A percentile compares a stretch with the other conserved stretches of the same genome.
Evolutionary conservation across 2,329 filamentous ascomycete species (phyloP).

Genomic region (Ophiostoma quercus): DNA sequence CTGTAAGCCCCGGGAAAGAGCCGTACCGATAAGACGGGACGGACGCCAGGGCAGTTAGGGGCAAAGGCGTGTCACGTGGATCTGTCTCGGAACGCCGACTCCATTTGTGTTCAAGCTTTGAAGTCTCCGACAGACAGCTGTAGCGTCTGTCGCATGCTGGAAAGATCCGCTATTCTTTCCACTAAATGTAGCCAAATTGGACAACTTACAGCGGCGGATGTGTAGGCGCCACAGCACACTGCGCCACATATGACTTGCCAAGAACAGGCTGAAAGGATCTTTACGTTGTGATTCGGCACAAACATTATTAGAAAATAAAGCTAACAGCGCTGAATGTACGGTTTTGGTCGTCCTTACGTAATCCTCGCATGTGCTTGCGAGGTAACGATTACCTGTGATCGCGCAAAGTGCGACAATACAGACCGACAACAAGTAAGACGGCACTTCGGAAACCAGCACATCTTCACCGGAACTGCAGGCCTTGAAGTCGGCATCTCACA

Average conservation of each 20-base stretch:
- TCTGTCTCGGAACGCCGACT: background rate
- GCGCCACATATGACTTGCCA: background rate
- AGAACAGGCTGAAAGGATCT: conserved; percentile 2
- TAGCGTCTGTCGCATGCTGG: background rate
- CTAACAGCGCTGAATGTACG: background rate
- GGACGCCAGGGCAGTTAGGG: background rate
- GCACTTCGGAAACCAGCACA: background rate
- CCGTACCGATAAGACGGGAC: background rate
- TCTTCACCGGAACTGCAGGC: background rate
- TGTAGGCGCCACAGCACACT: background rate
- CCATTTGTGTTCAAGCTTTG: background rate
- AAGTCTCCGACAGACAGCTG: background rate
- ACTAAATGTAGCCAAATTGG: background rate
- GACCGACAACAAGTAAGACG: background rate
- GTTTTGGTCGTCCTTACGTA: background rate
- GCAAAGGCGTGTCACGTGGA: background rate
- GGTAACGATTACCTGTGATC: background rate
- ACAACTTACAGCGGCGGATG: background rate
- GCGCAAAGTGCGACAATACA: background rate
- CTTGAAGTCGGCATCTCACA: background rate
- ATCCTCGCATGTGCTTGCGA: background rate
- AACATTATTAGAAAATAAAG: background rate
- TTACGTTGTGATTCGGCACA: background rate
- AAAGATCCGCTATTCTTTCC: background rate
- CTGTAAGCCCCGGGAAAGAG: background rate